Conservation (phyloP, 148 eudicot genomes). For the Vaccinium corymbosum region DNA sequence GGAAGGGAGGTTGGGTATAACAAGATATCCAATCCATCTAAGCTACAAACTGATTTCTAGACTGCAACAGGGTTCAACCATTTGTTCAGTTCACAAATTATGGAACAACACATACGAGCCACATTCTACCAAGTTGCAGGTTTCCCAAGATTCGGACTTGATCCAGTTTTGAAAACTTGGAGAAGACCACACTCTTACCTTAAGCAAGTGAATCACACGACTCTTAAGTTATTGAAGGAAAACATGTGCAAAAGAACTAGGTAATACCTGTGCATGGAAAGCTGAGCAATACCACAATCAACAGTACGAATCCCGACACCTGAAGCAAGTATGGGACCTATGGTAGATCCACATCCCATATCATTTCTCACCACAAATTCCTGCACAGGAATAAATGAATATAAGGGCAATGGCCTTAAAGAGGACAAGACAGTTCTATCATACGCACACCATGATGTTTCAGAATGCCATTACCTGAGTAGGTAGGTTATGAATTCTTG, state of each 20-base stretch:
- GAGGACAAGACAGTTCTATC: not conserved
- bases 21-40: not conserved
- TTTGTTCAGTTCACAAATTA: too few species aligned
- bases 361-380: constrained; percentile 98
- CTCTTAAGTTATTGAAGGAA: constrained; percentile 11
- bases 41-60: not conserved
- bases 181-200: too few species aligned
- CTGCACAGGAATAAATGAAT: constrained; percentile 31
- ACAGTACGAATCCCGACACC: constrained; percentile 95
- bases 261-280: constrained; percentile 86
- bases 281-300: constrained; percentile 41
- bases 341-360: constrained; percentile 99
- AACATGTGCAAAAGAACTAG: constrained; percentile 46
- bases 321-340: constrained; percentile 95
- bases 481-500: constrained; percentile 74
- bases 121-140: not conserved
- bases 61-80: too few species aligned
- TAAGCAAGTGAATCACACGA: not conserved
- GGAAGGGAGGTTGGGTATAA: not conserved
- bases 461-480: constrained; percentile 80
- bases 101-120: not conserved
- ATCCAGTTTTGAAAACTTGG: not conserved
- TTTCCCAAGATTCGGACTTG: not conserved
- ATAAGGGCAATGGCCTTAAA: not conserved
- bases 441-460: not conserved